A percentile compares a stretch with the other conserved stretches of the same genome.
Evolutionary conservation across 305 asterid species (phyloP).

Genomic region (Fraxinus baroniana): DNA sequence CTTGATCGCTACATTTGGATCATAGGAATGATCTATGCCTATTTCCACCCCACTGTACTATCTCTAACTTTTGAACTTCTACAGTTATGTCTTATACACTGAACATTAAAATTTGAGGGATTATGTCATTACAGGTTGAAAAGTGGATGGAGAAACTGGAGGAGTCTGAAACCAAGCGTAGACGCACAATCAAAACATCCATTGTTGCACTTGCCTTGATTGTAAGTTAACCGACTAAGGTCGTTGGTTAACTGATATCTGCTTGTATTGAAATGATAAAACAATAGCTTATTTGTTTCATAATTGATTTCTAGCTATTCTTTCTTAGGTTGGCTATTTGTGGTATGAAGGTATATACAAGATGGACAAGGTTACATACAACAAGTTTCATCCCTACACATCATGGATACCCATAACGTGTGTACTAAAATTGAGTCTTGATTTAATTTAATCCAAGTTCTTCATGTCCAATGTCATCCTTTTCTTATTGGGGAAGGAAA

Average conservation of each 20-base stretch:
- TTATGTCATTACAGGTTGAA: conserved; percentile 56
- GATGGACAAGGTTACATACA: conserved; percentile 48
- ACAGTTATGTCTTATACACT: conserved; percentile 2
- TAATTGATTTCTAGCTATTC: conserved; percentile 15
- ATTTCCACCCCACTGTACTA: conserved; percentile 73
- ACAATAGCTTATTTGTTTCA: background rate
- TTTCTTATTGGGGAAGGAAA: background rate
- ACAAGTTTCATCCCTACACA: conserved; percentile 53
- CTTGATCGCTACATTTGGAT: conserved; percentile 98
- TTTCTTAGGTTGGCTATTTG: conserved; percentile 48
- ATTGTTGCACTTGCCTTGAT: conserved; percentile 48
- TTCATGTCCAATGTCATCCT: background rate
- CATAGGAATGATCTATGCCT: conserved; percentile 94
- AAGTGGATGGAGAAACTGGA: conserved; percentile 93
- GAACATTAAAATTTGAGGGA: conserved; percentile 18
- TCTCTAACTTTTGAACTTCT: background rate
- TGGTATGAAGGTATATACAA: conserved; percentile 53
- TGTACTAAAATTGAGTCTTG: conserved; percentile 19
- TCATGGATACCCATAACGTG: conserved; percentile 59
- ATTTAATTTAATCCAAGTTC: background rate
- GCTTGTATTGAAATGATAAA: background rate
- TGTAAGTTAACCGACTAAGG: conserved; percentile 38
- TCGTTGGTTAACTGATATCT: background rate
- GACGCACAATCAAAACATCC: conserved; percentile 58
- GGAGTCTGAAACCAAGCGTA: conserved; percentile 68